These are phyloP conservation scores for Lachnellula cervina DNA, from an alignment of 2,329 filamentous ascomycete species.

Conservation along the genomic window DNA sequence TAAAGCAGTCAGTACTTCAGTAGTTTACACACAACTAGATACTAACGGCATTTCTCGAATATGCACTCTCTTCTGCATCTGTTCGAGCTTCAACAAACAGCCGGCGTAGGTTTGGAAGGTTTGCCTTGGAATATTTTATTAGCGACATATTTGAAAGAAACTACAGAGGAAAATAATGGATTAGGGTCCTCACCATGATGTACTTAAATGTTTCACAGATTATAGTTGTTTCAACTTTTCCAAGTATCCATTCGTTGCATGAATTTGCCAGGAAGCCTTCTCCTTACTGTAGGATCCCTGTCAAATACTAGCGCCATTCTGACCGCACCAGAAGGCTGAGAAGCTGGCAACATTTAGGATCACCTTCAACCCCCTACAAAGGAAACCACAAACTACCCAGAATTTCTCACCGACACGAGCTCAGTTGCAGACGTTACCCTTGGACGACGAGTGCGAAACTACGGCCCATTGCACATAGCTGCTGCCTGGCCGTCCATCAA, in stretches of 20 bases:
- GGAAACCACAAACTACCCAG: background rate
- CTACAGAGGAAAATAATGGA: conserved; percentile 1
- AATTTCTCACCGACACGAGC: background rate
- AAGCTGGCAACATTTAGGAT: conserved; percentile 1
- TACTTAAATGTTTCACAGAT: conserved; percentile 5
- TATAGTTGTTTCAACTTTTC: conserved; percentile 18
- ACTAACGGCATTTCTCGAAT: conserved; percentile 85
- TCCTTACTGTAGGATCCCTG: conserved; percentile 1
- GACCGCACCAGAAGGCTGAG: conserved; percentile 8
- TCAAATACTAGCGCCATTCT: conserved; percentile 13
- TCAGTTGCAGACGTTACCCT: background rate
- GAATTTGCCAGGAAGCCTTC: conserved; percentile 10
- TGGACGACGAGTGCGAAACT: background rate
- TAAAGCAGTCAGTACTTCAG: conserved; percentile 35
- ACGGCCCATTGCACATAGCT: conserved; percentile 19
- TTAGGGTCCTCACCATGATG: conserved; percentile 19
- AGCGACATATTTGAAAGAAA: conserved; percentile 16
- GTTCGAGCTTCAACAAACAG: conserved; percentile 93
- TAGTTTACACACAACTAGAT: conserved; percentile 3
- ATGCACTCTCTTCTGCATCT: conserved; percentile 89
- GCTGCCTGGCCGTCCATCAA: conserved; percentile 18
- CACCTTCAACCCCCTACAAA: background rate
- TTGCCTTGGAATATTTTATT: conserved; percentile 45
- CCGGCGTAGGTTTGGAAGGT: conserved; percentile 87
- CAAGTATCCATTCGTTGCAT: background rate